Evolutionary conservation across 2,329 filamentous ascomycete genomes (phyloP).

Genomic region (Ceratocystis ficicola): DNA sequence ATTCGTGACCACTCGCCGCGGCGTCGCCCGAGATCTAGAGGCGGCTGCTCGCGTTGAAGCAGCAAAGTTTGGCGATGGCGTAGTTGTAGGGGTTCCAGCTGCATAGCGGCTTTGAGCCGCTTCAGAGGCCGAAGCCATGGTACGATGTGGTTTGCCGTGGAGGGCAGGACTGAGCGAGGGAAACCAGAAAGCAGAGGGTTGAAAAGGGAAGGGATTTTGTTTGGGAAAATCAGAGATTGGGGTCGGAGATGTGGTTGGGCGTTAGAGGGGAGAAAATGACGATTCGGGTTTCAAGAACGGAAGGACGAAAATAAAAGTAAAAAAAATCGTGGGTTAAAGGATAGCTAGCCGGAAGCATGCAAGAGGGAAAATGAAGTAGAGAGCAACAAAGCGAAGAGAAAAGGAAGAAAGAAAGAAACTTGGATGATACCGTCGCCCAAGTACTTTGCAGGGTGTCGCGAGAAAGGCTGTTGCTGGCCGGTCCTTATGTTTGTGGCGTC

Average conservation of each 20-base stretch:
- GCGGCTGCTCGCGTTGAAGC: conserved; percentile 18
- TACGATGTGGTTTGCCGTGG: too few species aligned
- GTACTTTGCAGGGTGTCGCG: neutral
- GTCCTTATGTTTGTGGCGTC: conserved; percentile 1
- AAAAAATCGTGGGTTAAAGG: neutral
- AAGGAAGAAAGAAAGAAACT: neutral
- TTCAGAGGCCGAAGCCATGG: conserved; percentile 16
- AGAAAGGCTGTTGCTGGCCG: conserved; percentile 3
- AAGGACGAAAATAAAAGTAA: neutral
- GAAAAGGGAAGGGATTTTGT: neutral
- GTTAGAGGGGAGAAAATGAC: neutral
- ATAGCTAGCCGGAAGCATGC: neutral
- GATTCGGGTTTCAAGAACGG: neutral
- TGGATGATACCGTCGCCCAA: neutral
- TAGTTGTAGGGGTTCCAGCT: conserved; percentile 13
- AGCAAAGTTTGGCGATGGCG: conserved; percentile 15
- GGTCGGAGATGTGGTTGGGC: neutral
- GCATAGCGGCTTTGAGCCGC: conserved; percentile 19
- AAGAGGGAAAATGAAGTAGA: neutral
- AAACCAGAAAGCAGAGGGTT: too few species aligned
- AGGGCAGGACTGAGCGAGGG: too few species aligned
- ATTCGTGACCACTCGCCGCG: conserved; percentile 20
- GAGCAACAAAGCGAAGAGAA: neutral
- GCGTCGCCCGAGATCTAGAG: conserved; percentile 15
- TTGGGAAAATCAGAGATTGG: neutral